Evolutionary conservation across 2,329 filamentous ascomycete species (phyloP), one percentile per base, ranked within the genome.

Genomic region (Phialemonium atrogriseum): DNA sequence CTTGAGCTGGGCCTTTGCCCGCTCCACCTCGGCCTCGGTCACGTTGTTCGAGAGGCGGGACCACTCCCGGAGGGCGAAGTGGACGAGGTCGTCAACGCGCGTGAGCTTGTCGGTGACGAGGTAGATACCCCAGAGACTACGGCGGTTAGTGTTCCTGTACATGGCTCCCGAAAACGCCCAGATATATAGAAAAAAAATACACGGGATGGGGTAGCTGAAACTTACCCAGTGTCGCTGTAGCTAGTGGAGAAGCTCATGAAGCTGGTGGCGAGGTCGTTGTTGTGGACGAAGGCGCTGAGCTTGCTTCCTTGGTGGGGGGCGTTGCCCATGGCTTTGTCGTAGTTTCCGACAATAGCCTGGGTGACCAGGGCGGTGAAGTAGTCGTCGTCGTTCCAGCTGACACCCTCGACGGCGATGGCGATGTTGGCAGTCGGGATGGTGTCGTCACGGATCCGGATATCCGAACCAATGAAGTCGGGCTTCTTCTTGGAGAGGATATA

Each of bases 211-310:
- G 19, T 29, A 24, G 19, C 10, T 10, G 16, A 25, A 31, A 59
- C 80, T 64, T 77, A 94, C 87, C 88, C 91, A 59, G 91, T 98
- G 63, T 98, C 91, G 57, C 88, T 96, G 70, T 98, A 98, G 73
- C 86, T 94, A 47, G 91, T 98, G 46, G 88, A 95, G 71, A 98
- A 98, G 71, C 85, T 94, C 93, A 98, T 98, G 76, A 95, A 98
- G 77, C 88, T 95, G 73, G 94, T 98, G 63, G 91, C 91, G 41
- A 98, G 77, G 61, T 88, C 81, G 68, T 96, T 78, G 66, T 94
- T 80, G 73, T 93, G 84, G 48, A 98, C 81, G 54, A 91, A 86
- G 45, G 82, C 80, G 71, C 86, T 94, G 52, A 98, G 85, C 76
- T 93, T 95, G 84, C 87, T 94, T 52, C 93, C 91, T 56, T 95